Evolutionary conservation across 2,329 filamentous ascomycete genomes (phyloP).

Genomic region (Aspergillus melleus): DNA sequence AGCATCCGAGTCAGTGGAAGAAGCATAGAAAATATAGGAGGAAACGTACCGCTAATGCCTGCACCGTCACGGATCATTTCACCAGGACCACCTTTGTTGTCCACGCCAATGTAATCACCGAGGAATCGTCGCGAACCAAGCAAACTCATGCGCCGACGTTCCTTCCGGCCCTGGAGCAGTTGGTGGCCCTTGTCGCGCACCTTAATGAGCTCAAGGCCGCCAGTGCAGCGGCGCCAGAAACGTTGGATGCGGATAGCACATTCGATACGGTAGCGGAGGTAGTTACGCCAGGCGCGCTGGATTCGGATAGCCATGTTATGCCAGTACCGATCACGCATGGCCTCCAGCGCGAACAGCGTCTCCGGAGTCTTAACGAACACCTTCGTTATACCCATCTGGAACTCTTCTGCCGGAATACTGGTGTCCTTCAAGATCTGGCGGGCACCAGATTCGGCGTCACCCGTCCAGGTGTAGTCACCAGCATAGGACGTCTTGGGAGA

Average conservation of each 20-base stretch:
- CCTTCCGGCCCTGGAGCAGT: conserved; percentile 80
- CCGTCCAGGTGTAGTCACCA: conserved; percentile 94
- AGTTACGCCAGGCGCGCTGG: conserved; percentile 95
- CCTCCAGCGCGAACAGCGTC: conserved; percentile 92
- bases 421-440: conserved; percentile 95
- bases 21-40: not conserved
- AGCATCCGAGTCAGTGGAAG: not conserved
- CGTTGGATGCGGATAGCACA: conserved; percentile 91
- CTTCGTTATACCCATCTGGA: conserved; percentile 95
- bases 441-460: conserved; percentile 81
- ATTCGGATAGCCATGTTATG: conserved; percentile 99
- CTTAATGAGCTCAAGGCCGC: conserved; percentile 84
- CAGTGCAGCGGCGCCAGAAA: conserved; percentile 92
- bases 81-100: conserved; percentile 75
- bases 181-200: conserved; percentile 84
- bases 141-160: conserved; percentile 86
- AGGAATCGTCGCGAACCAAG: conserved; percentile 89
- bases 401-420: conserved; percentile 91
- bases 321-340: conserved; percentile 98
- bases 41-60: conserved; percentile 61
- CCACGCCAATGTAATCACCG: conserved; percentile 90
- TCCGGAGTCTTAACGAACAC: conserved; percentile 98
- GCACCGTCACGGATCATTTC: conserved; percentile 76
- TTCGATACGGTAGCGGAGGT: conserved; percentile 87
- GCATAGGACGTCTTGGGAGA: conserved; percentile 95